A percentile compares a stretch with the other conserved stretches of the same genome.
phyloP scores from a whole-genome alignment of 306 rosid species.

The Lupinus albus region DNA sequence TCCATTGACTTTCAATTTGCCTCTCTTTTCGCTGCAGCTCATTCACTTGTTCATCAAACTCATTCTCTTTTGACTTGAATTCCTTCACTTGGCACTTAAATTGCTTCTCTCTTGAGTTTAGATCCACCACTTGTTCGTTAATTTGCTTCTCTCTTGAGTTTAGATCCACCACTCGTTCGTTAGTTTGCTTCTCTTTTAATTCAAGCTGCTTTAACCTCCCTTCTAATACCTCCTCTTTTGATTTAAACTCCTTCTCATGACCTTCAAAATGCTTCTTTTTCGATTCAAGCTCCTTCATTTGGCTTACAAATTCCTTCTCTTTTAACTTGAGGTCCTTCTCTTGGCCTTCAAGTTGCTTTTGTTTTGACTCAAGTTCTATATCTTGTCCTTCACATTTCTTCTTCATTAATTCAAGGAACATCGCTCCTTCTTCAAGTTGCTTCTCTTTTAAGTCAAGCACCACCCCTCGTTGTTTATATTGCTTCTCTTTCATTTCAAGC shows the following conservation, averaged over 20 bases:
- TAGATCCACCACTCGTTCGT: too few species aligned
- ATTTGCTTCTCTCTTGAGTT: too few species aligned
- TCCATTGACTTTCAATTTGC: background rate
- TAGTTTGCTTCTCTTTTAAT: too few species aligned
- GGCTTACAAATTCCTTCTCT: conserved; percentile 36
- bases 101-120: too few species aligned
- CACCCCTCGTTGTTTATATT: too few species aligned
- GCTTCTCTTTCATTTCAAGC: too few species aligned
- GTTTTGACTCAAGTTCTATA: conserved; percentile 10
- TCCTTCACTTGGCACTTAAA: too few species aligned
- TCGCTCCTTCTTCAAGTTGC: conserved; percentile 32
- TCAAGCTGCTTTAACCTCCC: conserved; percentile 2
- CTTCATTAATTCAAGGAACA: conserved; percentile 27
- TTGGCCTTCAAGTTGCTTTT: conserved; percentile 20
- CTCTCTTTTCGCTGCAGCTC: conserved; percentile 2
- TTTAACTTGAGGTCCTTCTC: conserved; percentile 29
- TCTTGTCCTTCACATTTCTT: conserved; percentile 9
- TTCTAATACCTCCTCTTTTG: conserved; percentile 14
- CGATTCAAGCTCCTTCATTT: background rate
- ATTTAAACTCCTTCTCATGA: conserved; percentile 25
- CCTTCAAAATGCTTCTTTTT: conserved; percentile 32
- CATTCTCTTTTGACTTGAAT: background rate
- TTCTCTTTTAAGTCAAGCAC: background rate
- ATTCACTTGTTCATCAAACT: background rate
- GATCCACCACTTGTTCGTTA: too few species aligned